Evolutionary conservation across 768 basidiomycete genomes (phyloP), one percentile per base, ranked within the genome.

Genomic region (Suillus decipiens): DNA sequence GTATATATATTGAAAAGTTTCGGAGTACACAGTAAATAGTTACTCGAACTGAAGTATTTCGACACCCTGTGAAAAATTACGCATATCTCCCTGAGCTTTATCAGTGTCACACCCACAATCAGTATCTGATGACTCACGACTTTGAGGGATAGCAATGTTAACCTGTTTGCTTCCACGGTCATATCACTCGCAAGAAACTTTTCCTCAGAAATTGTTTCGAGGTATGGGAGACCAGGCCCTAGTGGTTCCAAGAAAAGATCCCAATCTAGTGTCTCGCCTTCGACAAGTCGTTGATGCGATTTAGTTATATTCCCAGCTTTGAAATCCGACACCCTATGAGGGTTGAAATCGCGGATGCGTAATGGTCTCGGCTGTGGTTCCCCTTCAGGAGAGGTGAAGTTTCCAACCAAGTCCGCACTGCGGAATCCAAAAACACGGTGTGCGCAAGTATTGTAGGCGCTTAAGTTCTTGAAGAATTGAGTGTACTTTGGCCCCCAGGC

Each of bases 301-400:
- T 10, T 24, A 56, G 15, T 10, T 11, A 5, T 7, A 1, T 56
- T 28, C 1, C 55, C 24, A 56, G 24, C 55, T 37, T 56, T 56
- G 24, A 39, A 56, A 17, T 39, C 37, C 4, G 3, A 9, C 24
- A 28, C 37, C 17, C 24, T 24, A 39, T 56, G 55, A 39, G 24
- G 55, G 15, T 56, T 56, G 10, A 56, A 56, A 24, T 56, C 37
- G 15, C 55, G 37, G 17, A 56, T 56, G 17, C 55, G 24, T 11
- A 56, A 11, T 24, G 15, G 5, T 56, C 37, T 9, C 5, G 22
- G 24, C 48, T 48, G 22, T 0, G 9, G 5, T 2, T 17, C 24
- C 22, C 47, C 22, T 24, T 7, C 12, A 48, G 0, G 22, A 48
- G 47, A 48, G 12, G 24, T 0, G n/a, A 48, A 9, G 9, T 39